Base-by-base conservation (phyloP, 768 basidiomycete species). In the Pisolithus microcarpus region DNA sequence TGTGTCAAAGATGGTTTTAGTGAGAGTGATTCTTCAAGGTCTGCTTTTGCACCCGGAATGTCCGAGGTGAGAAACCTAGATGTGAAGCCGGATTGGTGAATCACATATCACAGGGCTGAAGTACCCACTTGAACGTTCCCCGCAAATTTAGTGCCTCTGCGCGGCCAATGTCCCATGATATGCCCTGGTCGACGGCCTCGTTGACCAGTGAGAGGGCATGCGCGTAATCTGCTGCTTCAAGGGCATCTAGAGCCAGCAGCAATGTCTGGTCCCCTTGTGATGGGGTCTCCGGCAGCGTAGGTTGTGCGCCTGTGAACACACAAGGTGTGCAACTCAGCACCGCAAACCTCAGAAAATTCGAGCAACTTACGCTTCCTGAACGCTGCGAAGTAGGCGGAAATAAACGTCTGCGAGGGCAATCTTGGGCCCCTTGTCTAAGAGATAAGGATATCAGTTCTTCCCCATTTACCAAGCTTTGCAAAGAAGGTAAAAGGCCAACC, bases 351-450 rank as follows among this genome's bases (percentile, higher is more conserved):
- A 19, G 53, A 42, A 38, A 18, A 46, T 13, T 24, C 30, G 39
- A 45, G 39, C 21, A 13, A 74, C 87, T 58, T 59, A 89, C 91
- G 85, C 51, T 84, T 74, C 56, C 96, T 84, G 86, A 98, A 98
- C 8, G 96, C 96, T 52, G 91, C 86, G 64, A 98, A 92, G 73
- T 98, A 99, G 0, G 95, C 89, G 11, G 87, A 85, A 57, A 96
- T 86, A 70, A 99, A 96, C 0, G 91, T 91, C 57, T 80, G 79
- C 13, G 91, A 91, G 6, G 95, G 95, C 24, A 98, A 73, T 50
- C 84, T 80, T 1, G 84, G 85, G 70, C 88, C 85, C 34, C 93
- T 86, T 4, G 73, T 75, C 82, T 52, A 36, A 26, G 18, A 30
- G 38, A 57, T 34, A 34, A 28, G 13, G 28, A 31, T 37, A 24